Base-by-base conservation (phyloP, 2,329 filamentous ascomycete genomes). In the Graphiopsis chlorocephala region DNA sequence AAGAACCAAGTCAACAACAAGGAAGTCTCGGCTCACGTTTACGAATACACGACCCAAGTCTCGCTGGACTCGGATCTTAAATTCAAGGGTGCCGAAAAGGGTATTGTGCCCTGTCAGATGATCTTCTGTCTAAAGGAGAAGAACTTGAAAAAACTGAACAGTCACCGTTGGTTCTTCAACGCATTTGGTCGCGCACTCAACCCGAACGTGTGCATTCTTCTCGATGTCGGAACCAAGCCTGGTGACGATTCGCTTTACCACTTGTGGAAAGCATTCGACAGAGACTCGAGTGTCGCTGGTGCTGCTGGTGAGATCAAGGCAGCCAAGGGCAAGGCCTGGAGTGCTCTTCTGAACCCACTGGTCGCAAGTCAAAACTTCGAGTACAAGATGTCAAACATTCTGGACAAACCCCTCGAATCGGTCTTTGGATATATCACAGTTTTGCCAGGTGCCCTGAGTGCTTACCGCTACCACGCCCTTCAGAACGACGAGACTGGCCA, bases 381-480 rank as follows among this genome's bases (percentile, higher is more conserved):
- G 81, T 99, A 99, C 83, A 99, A 99, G 79, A 97, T 99, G 92
- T 97, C 93, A 47, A 99, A 99, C 73, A 99, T 99, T 72, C 84
- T 99, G 28, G 95, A 99, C 77, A 99, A 99, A 78, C 95, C 95
- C 0, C 82, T 99, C 2, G 95, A 99, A 77, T 97, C 92, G 0
- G 94, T 97, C 0, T 99, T 99, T 76, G 95, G 95, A 1, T 99
- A 98, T 76, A 99, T 99, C 71, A 98, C 94, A 6, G 95, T 99
- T 71, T 81, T 99, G 69, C 96, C 95, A 0, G 96, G 95, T 78
- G 95, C 95, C 0, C 85, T 99, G 61, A 96, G 92, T 75, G 95
- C 95, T 1, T 99, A 99, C 76, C 87, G 96, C 48, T 99, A 96
- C 78, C 92, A 97, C 71, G 95, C 95, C 2, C 80, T 99, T 68